Percentiles rank a stretch among this genome's conserved stretches.
Evolutionary conservation across 83 land plant genomes (phyloP).

Genomic region (Picea mariana): DNA sequence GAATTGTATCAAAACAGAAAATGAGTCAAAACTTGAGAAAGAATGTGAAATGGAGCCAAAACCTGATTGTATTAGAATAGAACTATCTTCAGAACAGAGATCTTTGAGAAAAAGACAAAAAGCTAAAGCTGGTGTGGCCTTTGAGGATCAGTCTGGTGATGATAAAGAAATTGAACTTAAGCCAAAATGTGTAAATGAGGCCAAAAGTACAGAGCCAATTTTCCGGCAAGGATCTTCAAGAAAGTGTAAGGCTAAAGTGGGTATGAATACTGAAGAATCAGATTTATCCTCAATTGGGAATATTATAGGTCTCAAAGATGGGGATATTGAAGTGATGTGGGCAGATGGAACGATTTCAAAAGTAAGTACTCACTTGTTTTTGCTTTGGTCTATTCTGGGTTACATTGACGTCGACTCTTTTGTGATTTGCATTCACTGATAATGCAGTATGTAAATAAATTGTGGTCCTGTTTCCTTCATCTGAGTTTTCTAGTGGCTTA

Average conservation of each 20-base stretch:
- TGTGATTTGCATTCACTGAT: not conserved
- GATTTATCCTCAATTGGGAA: slow-evolving; percentile 95
- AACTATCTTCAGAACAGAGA: slow-evolving; percentile 10
- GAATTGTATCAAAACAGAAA: slow-evolving; percentile 2
- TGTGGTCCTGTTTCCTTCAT: not conserved
- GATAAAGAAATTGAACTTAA: slow-evolving; percentile 1
- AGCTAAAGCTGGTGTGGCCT: not conserved
- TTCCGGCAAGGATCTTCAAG: slow-evolving; percentile 14
- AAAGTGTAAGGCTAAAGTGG: slow-evolving; percentile 25
- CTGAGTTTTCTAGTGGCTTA: not conserved
- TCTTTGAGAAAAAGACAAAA: slow-evolving; percentile 6
- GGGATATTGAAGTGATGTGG: slow-evolving; percentile 97
- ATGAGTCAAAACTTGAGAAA: slow-evolving; percentile 7
- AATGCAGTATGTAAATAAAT: no score
- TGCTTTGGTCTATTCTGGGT: not conserved
- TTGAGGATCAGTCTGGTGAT: not conserved
- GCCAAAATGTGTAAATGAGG: slow-evolving; percentile 5
- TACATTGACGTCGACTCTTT: not conserved
- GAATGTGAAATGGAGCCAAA: slow-evolving; percentile 8
- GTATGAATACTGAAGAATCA: slow-evolving; percentile 10
- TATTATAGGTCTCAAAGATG: slow-evolving; percentile 84
- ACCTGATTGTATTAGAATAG: slow-evolving; percentile 1
- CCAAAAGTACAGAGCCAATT: slow-evolving; percentile 3
- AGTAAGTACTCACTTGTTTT: slow-evolving; percentile 41
- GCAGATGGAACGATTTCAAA: slow-evolving; percentile 87